Percentiles rank a stretch among this genome's conserved stretches.
phyloP scores from a whole-genome alignment of 75 land plant species.

The Isoetes taiwanensis region DNA sequence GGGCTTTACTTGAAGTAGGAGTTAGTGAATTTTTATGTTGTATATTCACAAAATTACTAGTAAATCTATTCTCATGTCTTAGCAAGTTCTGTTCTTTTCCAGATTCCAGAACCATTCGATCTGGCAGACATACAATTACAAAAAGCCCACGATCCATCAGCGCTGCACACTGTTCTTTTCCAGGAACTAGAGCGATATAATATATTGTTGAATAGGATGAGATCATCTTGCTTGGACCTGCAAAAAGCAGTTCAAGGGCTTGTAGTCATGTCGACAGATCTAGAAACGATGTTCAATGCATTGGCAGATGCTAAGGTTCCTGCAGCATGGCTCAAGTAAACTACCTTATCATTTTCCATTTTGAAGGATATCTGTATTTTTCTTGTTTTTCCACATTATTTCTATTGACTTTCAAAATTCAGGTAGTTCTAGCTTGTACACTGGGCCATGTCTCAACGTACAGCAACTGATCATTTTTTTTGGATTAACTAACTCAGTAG shows the following conservation, averaged over 20 bases:
- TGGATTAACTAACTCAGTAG: too few species aligned
- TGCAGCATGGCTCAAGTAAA: slow-evolving; percentile 26
- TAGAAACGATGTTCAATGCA: slow-evolving; percentile 17
- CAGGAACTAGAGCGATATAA: slow-evolving; percentile 26
- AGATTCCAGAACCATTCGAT: slow-evolving; percentile 20
- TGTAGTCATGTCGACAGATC: slow-evolving; percentile 19
- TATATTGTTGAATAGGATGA: slow-evolving; percentile 12
- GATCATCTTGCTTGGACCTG: slow-evolving; percentile 13
- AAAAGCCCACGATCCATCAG: slow-evolving; percentile 21
- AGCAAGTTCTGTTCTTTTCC: neutral
- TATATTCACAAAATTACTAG: neutral
- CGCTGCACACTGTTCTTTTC: slow-evolving; percentile 23
- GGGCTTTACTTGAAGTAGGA: neutral
- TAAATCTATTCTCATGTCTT: neutral
- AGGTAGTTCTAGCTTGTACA: too few species aligned
- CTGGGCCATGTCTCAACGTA: too few species aligned
- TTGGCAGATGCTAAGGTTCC: slow-evolving; percentile 19
- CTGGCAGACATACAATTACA: slow-evolving; percentile 10
- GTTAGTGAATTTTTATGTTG: too few species aligned
- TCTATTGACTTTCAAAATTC: too few species aligned
- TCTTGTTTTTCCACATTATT: too few species aligned
- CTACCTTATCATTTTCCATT: neutral
- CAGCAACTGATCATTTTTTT: too few species aligned
- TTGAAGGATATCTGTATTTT: too few species aligned
- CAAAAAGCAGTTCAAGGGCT: slow-evolving; percentile 23